Evolutionary conservation across 2,329 filamentous ascomycete species (phyloP), one percentile per base, ranked within the genome.

Genomic region (Apiospora pterosperma): DNA sequence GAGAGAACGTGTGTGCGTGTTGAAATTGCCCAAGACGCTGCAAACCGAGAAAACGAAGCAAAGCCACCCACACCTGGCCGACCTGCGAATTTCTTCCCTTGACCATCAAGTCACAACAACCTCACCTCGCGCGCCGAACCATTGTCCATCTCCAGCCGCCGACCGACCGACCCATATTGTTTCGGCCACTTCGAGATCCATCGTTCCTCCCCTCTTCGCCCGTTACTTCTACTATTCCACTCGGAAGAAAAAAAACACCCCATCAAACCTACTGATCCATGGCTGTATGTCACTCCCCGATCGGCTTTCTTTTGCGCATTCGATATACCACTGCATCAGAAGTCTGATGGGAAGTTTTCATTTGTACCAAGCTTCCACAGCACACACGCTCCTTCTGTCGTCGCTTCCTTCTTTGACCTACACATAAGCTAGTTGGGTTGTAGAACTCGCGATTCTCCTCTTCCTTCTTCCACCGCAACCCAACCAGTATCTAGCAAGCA

Each of bases 251-350:
- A 23, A 59, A 38, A 23, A 11, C 58, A 39, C n/a, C n/a, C n/a
- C n/a, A 60, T 16, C 48, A 55, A 59, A 67, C 60, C 48, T 59
- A 64, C 62, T 62, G 65, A 59, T 63, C 63, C 64, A 69, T 69
- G 68, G 67, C 68, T 69, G 68, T 69, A 66, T 65, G 68, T 69
- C 31, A 21, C 60, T 31, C 42, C 55, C 39, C 28, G 48, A 63
- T 36, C 39, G 61, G 21, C n/a, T 63, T 59, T n/a, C 63, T 58
- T 62, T 36, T 55, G 48, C 48, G 48, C 48, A 55, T 55, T 55
- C 16, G 28, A 55, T n/a, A 55, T n/a, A 55, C 48, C 28, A 55
- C 48, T 55, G 28, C 48, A 55, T 55, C 48, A 55, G 48, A 55
- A 55, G 48, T 55, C 48, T 55, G 48, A 55, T 55, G 48, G 16